phyloP scores from a whole-genome alignment of 164 flowering plant species.

The Cinnamomum chago region DNA sequence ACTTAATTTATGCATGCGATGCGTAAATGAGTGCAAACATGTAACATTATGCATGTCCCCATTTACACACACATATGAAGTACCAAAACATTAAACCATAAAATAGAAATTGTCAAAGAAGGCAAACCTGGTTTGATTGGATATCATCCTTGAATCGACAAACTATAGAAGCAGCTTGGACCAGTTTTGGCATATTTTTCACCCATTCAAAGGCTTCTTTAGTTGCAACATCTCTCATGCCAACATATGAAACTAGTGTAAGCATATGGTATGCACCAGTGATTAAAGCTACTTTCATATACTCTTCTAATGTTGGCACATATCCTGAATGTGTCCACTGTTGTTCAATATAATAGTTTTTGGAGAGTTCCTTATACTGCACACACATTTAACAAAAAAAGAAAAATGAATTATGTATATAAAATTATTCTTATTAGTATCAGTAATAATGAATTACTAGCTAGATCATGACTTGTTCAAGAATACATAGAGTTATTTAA shows the following conservation, averaged over 20 bases:
- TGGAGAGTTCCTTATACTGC: neutral
- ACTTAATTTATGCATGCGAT: too few species aligned
- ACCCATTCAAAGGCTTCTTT: slow-evolving; percentile 34
- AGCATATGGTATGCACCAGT: slow-evolving; percentile 13
- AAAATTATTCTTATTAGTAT: too few species aligned
- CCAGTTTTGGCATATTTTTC: slow-evolving; percentile 12
- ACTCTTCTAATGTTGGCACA: slow-evolving; percentile 34
- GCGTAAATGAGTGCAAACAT: too few species aligned
- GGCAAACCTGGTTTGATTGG: neutral
- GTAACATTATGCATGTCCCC: too few species aligned
- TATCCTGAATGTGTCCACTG: slow-evolving; percentile 26
- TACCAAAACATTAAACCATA: too few species aligned
- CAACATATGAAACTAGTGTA: slow-evolving; percentile 8
- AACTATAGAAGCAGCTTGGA: neutral
- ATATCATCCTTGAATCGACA: neutral
- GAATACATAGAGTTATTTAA: too few species aligned
- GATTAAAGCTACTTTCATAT: slow-evolving; percentile 11
- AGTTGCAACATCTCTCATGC: slow-evolving; percentile 26
- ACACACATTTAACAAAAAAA: too few species aligned
- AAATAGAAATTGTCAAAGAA: too few species aligned
- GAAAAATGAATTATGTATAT: too few species aligned
- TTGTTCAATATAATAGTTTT: slow-evolving; percentile 22
- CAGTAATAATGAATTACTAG: too few species aligned
- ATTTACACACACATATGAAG: too few species aligned
- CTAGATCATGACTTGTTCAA: too few species aligned